A percentile compares a stretch with the other conserved stretches of the same genome.
Evolutionary conservation across 2,329 filamentous ascomycete species (phyloP).

Genomic region (Eutypella sp.): DNA sequence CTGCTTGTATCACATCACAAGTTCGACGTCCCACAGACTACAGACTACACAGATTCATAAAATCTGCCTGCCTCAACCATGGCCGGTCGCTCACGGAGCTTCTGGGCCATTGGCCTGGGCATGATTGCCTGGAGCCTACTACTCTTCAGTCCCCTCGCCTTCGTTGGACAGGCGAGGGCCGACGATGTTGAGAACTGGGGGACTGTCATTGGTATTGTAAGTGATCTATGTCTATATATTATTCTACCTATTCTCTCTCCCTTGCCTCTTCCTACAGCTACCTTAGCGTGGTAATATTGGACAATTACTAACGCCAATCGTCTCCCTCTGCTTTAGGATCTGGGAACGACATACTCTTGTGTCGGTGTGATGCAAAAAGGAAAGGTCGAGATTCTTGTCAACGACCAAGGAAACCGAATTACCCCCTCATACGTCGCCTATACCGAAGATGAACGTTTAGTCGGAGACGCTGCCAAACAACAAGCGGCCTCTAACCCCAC

Average conservation of each 20-base stretch:
- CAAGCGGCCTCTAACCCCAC: conserved; percentile 77
- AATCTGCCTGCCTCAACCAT: conserved; percentile 27
- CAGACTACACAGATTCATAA: too few species aligned
- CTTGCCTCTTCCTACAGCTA: background rate
- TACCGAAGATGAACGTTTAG: conserved; percentile 92
- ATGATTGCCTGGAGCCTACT: conserved; percentile 87
- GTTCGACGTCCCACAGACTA: conserved; percentile 2
- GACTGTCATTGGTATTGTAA: conserved; percentile 86
- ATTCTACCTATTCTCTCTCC: background rate
- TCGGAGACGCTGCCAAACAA: conserved; percentile 97
- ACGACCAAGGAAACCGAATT: conserved; percentile 96
- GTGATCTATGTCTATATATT: too few species aligned
- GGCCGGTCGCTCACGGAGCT: conserved; percentile 57
- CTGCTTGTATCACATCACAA: background rate
- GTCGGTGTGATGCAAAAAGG: conserved; percentile 95
- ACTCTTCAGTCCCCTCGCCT: conserved; percentile 80
- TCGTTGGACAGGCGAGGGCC: conserved; percentile 71
- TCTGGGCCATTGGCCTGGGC: conserved; percentile 77
- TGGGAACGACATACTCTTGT: conserved; percentile 85
- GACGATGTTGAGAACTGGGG: conserved; percentile 75
- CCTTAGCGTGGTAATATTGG: conserved; percentile 10
- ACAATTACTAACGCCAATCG: conserved; percentile 8
- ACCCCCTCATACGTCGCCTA: conserved; percentile 94
- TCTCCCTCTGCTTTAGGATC: conserved; percentile 52
- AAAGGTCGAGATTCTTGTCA: conserved; percentile 92